Conservation (phyloP, 2,329 filamentous ascomycete species). For the Hypoxylon sp. region DNA sequence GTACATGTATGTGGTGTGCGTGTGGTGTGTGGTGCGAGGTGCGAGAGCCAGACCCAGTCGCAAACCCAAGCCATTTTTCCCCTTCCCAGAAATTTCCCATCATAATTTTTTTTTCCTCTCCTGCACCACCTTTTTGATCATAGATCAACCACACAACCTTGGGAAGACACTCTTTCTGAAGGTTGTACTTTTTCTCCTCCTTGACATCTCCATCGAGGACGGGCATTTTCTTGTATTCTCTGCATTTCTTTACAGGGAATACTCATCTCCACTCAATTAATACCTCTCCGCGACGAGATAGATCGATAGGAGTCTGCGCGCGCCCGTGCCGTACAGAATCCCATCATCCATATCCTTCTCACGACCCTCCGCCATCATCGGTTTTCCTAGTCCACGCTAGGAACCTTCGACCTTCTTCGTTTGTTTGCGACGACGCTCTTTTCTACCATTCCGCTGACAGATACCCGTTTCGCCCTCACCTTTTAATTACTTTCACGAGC, state of each 20-base stretch:
- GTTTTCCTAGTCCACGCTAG: conserved; percentile 19
- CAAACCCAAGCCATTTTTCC: conserved; percentile 45
- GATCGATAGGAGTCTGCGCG: conserved; percentile 44
- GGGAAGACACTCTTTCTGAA: conserved; percentile 48
- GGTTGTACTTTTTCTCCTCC: conserved; percentile 49
- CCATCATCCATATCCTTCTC: conserved; percentile 26
- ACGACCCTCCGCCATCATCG: conserved; percentile 23
- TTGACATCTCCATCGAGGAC: conserved; percentile 48
- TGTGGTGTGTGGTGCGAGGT: conserved; percentile 6
- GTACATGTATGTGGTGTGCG: too few species aligned
- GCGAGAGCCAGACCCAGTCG: conserved; percentile 33
- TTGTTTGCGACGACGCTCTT: conserved; percentile 45
- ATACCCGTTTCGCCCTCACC: conserved; percentile 42
- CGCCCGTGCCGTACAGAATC: conserved; percentile 35
- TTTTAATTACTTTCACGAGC: conserved; percentile 32
- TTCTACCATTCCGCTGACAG: conserved; percentile 45
- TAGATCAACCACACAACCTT: conserved; percentile 52
- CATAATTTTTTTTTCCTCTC: conserved; percentile 51
- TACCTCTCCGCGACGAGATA: conserved; percentile 47
- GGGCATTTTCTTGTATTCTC: conserved; percentile 49
- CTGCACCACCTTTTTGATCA: conserved; percentile 51
- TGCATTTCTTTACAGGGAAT: conserved; percentile 52
- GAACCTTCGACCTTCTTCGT: conserved; percentile 26
- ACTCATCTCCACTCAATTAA: conserved; percentile 47
- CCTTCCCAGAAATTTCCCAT: conserved; percentile 52